A percentile compares a stretch with the other conserved stretches of the same genome.
Evolutionary conservation across 73 alveolate species (phyloP).

Genomic region (Paramecium sexaurelia): DNA sequence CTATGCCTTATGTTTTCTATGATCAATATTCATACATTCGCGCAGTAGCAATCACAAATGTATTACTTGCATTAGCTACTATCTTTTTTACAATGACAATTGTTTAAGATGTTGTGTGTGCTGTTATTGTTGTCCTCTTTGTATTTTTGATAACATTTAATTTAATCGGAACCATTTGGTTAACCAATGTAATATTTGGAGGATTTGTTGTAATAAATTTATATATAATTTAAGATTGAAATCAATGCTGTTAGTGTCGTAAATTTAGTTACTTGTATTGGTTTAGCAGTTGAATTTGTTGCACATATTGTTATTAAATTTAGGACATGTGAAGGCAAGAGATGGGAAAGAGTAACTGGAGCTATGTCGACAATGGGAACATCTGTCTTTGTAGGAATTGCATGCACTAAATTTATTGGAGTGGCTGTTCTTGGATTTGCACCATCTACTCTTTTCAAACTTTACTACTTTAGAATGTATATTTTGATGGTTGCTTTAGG

Average conservation of each 20-base stretch:
- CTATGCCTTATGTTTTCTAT: conserved; percentile 90
- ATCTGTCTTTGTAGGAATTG: conserved; percentile 91
- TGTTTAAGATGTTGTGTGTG: conserved; percentile 77
- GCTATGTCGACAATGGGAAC: conserved; percentile 91
- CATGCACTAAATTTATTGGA: conserved; percentile 93
- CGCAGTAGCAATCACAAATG: conserved; percentile 86
- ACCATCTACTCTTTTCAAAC: conserved; percentile 85
- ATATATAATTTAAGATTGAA: conserved; percentile 82
- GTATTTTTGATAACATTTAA: conserved; percentile 87
- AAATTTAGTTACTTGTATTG: conserved; percentile 88
- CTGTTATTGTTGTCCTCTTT: conserved; percentile 82
- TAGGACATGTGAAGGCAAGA: conserved; percentile 80
- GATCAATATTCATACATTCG: conserved; percentile 93
- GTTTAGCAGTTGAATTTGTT: conserved; percentile 95
- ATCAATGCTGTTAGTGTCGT: conserved; percentile 95
- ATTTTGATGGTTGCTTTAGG: conserved; percentile 87
- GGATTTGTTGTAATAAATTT: conserved; percentile 77
- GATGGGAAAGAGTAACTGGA: conserved; percentile 84
- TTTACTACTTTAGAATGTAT: conserved; percentile 95
- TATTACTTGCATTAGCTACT: conserved; percentile 87
- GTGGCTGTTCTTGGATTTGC: conserved; percentile 93
- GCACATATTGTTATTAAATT: conserved; percentile 89
- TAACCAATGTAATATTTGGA: conserved; percentile 79
- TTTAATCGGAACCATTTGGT: conserved; percentile 85
- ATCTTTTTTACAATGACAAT: conserved; percentile 86